A percentile compares a stretch with the other conserved stretches of the same genome.
These are phyloP conservation scores for Pittosporum tobira DNA, from an alignment of 129 eudicot genomes.

Conservation along the genomic window DNA sequence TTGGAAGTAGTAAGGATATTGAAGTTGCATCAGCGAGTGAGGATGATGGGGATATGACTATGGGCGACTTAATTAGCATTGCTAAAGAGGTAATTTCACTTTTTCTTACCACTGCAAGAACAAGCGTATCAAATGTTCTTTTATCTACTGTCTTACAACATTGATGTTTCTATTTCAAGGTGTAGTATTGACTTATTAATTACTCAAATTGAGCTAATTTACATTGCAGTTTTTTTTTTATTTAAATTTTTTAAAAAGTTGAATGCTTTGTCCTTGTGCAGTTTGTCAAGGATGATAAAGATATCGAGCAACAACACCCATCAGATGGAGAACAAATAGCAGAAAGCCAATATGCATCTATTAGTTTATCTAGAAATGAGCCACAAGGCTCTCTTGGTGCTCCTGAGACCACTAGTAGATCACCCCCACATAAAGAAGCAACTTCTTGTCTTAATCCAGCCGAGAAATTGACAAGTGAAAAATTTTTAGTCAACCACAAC, in stretches of 20 bases:
- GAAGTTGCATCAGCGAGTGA: conserved; percentile 23
- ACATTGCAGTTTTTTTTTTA: neutral
- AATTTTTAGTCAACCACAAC: conserved; percentile 6
- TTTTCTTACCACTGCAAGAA: neutral
- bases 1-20: conserved; percentile 15
- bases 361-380: conserved; percentile 6
- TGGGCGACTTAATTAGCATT: conserved; percentile 62
- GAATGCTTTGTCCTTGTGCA: conserved; percentile 21
- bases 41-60: conserved; percentile 44
- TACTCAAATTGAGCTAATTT: neutral
- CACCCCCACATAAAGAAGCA: conserved; percentile 16
- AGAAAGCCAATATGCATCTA: conserved; percentile 20
- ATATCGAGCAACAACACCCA: conserved; percentile 15
- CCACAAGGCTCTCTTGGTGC: conserved; percentile 8
- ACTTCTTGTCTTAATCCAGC: conserved; percentile 10
- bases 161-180: neutral
- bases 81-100: conserved; percentile 49
- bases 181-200: neutral
- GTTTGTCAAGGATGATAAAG: conserved; percentile 41
- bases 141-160: neutral
- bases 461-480: conserved; percentile 17
- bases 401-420: conserved; percentile 8
- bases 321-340: conserved; percentile 7
- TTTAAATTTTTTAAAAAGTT: neutral
- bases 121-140: neutral